phyloP scores from a whole-genome alignment of 257 asterid genomes.

The Solanum neorickii region DNA sequence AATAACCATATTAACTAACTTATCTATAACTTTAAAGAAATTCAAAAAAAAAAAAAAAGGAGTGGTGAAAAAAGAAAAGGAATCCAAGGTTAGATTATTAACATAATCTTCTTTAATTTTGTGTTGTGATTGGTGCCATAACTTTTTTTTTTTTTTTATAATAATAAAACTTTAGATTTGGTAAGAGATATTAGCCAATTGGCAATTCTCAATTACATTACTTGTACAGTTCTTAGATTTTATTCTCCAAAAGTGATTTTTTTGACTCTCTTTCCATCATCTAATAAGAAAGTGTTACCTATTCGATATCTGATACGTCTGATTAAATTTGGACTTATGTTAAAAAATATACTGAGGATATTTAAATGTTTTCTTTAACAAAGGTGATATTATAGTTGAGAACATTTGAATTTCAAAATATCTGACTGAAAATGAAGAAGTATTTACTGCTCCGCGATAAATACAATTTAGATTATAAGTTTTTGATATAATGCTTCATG shows the following conservation, averaged over 20 bases:
- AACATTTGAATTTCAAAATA: no score
- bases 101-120: neutral
- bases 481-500: neutral
- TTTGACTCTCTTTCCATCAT: neutral
- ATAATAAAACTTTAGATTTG: neutral
- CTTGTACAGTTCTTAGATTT: neutral
- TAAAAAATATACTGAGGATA: no score
- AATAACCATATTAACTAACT: neutral
- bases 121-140: neutral
- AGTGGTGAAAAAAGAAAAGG: neutral
- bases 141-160: neutral
- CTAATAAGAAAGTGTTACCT: no score
- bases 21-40: neutral
- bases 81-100: neutral
- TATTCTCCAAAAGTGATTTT: neutral
- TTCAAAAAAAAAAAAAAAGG: neutral
- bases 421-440: no score
- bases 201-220: neutral
- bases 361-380: rapidly evolving
- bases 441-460: neutral
- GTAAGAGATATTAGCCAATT: neutral
- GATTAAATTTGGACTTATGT: no score
- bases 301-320: neutral
- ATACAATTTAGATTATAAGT: neutral
- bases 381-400: neutral